These are phyloP conservation scores for Pseudocercospora ulei DNA, from an alignment of 2,329 filamentous ascomycete species.

Conservation along the genomic window DNA sequence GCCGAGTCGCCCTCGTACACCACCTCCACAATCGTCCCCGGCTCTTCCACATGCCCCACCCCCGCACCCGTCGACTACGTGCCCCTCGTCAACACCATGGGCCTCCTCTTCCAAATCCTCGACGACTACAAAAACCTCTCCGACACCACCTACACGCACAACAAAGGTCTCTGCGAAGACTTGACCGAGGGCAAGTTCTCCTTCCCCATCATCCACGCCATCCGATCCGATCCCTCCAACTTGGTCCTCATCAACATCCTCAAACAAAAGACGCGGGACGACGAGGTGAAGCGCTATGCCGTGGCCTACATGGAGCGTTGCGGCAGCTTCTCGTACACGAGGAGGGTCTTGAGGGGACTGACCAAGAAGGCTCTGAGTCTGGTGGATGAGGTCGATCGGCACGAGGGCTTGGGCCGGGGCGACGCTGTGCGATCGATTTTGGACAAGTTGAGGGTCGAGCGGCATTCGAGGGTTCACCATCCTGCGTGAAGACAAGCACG, in stretches of 20 bases:
- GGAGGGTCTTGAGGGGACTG: constrained; percentile 46
- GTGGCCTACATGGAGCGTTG: constrained; percentile 79
- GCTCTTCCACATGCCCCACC: constrained; percentile 3
- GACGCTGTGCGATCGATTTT: constrained; percentile 35
- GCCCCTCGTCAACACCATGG: constrained; percentile 73
- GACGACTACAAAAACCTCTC: constrained; percentile 87
- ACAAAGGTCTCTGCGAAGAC: constrained; percentile 93
- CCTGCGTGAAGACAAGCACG: constrained; percentile 3
- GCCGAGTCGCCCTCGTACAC: constrained; percentile 49
- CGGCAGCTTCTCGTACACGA: constrained; percentile 80
- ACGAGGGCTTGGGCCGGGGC: constrained; percentile 30
- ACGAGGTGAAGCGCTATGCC: constrained; percentile 84
- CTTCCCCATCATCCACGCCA: constrained; percentile 89
- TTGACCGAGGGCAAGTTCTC: constrained; percentile 95
- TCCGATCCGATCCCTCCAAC: constrained; percentile 63
- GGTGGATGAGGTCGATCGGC: constrained; percentile 38
- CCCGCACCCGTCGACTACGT: constrained; percentile 52
- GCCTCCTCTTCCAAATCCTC: constrained; percentile 80
- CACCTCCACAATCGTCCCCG: constrained; percentile 12
- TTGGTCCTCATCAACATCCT: constrained; percentile 83
- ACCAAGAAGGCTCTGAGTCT: constrained; percentile 38
- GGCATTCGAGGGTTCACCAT: constrained; percentile 19
- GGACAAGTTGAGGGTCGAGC: constrained; percentile 35
- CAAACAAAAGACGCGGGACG: constrained; percentile 75
- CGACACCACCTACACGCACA: constrained; percentile 56